Conservation (phyloP, 2,329 filamentous ascomycete genomes). For the Arthrobotrys sphaeroides region DNA sequence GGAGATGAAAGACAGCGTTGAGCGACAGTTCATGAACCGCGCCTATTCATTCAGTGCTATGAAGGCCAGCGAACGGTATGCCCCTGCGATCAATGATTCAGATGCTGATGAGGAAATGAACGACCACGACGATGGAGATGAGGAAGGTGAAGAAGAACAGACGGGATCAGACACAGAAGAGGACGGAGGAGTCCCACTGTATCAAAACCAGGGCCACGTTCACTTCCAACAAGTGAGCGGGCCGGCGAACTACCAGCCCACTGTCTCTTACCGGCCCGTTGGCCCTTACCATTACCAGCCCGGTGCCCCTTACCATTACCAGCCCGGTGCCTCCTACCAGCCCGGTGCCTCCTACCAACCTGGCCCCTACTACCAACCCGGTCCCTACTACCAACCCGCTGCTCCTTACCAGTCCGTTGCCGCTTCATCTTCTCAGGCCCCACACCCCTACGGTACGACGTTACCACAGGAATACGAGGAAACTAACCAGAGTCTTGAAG, state of each 20-base stretch:
- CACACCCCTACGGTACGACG: background rate
- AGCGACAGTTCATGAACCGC: background rate
- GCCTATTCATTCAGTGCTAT: background rate
- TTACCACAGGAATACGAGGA: no score
- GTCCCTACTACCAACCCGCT: no score
- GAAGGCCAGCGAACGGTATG: background rate
- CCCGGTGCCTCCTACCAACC: no score
- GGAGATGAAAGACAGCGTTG: background rate
- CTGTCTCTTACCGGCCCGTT: no score
- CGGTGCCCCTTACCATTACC: no score
- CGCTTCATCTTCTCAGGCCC: background rate
- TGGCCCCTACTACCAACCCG: no score
- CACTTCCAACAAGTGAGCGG: background rate
- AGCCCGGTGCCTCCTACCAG: no score
- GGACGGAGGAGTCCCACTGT: background rate
- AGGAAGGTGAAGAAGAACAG: background rate
- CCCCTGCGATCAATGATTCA: background rate
- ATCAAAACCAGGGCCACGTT: background rate
- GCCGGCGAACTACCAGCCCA: no score
- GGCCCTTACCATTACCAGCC: no score
- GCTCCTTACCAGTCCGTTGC: no score
- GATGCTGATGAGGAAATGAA: conserved; percentile 1
- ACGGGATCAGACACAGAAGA: background rate
- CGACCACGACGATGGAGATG: background rate
- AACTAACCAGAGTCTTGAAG: background rate